Conservation (phyloP, 495 filamentous ascomycete species). For the Bacidia rubella region DNA sequence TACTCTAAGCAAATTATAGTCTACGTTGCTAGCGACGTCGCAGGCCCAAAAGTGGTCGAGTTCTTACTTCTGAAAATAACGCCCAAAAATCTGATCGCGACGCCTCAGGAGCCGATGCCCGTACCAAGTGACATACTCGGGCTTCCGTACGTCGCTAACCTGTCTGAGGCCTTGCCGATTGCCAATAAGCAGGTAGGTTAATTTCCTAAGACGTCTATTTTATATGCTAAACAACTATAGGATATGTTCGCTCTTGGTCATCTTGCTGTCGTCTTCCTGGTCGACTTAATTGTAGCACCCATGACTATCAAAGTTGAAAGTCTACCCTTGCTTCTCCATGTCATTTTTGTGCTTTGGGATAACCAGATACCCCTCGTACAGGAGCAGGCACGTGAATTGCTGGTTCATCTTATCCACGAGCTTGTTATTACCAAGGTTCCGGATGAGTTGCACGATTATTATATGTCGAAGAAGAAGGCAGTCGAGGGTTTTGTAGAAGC, state of each 20-base stretch:
- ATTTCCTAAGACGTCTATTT: background rate
- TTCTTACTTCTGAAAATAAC: conserved; percentile 81
- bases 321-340: conserved; percentile 74
- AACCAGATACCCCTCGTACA: conserved; percentile 91
- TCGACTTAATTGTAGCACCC: conserved; percentile 90
- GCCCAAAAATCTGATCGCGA: conserved; percentile 81
- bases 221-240: background rate
- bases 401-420: conserved; percentile 95
- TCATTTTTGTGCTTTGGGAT: conserved; percentile 90
- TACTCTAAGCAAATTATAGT: conserved; percentile 97
- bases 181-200: conserved; percentile 66
- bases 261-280: conserved; percentile 80
- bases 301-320: conserved; percentile 63
- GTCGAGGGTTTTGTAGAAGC: conserved; percentile 86
- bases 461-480: conserved; percentile 48
- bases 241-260: conserved; percentile 69
- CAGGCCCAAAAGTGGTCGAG: conserved; percentile 84
- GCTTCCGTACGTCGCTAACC: conserved; percentile 80
- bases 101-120: conserved; percentile 58
- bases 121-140: conserved; percentile 59
- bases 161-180: conserved; percentile 64
- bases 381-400: conserved; percentile 93
- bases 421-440: conserved; percentile 84
- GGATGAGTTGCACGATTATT: conserved; percentile 38
- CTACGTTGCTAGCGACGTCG: conserved; percentile 81